Percentiles rank a stretch among this genome's conserved stretches.
These are phyloP conservation scores for Porphyrellus cyaneotinctus DNA, from an alignment of 768 basidiomycete genomes.

Conservation along the genomic window DNA sequence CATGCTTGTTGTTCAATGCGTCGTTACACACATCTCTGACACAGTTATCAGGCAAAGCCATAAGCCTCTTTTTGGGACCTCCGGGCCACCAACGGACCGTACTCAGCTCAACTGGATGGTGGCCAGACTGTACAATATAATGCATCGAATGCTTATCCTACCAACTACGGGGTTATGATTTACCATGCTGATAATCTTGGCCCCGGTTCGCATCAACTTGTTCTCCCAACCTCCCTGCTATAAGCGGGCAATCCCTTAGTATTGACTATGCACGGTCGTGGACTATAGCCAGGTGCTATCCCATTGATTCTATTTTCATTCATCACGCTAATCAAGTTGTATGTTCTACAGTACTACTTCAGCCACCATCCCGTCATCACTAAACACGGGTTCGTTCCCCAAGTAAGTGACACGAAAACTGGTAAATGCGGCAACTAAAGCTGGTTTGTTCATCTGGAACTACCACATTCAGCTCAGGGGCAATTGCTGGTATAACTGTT, in stretches of 20 bases:
- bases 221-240: slow-evolving; percentile 30
- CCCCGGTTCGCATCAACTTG: slow-evolving; percentile 34
- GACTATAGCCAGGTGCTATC: slow-evolving; percentile 17
- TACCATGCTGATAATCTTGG: slow-evolving; percentile 39
- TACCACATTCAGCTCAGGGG: slow-evolving; percentile 10
- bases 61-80: slow-evolving; percentile 42
- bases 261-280: slow-evolving; percentile 34
- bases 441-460: too few species aligned
- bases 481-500: background rate
- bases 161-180: slow-evolving; percentile 29
- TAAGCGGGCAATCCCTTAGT: slow-evolving; percentile 18
- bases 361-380: too few species aligned
- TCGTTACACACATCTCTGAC: background rate
- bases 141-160: slow-evolving; percentile 14
- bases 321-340: background rate
- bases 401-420: slow-evolving; percentile 10
- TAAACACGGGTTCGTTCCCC: background rate
- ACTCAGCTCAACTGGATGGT: slow-evolving; percentile 36
- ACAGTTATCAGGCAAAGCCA: slow-evolving; percentile 34
- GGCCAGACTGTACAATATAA: slow-evolving; percentile 20
- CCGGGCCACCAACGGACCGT: slow-evolving; percentile 36
- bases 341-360: background rate
- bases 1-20: slow-evolving; percentile 1
- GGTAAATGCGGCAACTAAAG: background rate
- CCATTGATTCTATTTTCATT: background rate